Base-by-base conservation (phyloP, 257 asterid genomes). In the Nicotiana paniculata region DNA sequence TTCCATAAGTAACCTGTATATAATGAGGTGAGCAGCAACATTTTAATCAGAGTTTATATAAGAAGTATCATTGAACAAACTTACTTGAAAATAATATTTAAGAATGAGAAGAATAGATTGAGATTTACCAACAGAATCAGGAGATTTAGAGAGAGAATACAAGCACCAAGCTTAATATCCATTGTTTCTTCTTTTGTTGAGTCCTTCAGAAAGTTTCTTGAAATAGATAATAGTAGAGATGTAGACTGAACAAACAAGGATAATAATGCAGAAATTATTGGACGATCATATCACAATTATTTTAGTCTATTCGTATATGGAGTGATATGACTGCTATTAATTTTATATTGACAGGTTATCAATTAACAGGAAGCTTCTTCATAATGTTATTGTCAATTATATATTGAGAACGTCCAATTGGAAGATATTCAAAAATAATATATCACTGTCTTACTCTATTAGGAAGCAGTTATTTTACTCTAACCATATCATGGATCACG, bases 111-210 rank as follows among this genome's bases (percentile, higher is more conserved):
- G 12, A 30, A 77, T 17, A 12, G 46, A 17, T 57, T 35, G 26
- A 74, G 63, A 18, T 12, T 86, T 89, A 90, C 92, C 89, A 82
- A 89, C 58, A 86, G 79, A 84, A 87, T 74, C 66, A 91, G 88
- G 26, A 86, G 88, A 81, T 78, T 86, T 4, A 88, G 84, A 68
- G 86, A 79, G 84, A 86, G 67, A 70, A 75, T 17, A 15, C 78
- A 70, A 69, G 39, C 82, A 54, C 81, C 83, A 33, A 91, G 88
- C 84, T 78, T 89, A 43, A 63, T 65, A 59, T 75, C 90, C 91
- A 89, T 89, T 70, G 74, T 37, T 61, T 46, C 35, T 69, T 15
- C 61, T 43, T 43, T 43, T 54, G 59, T 5, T 35, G 21, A 39
- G 18, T 12, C 46, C 68, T n/a, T 55, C 3, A 28, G 4, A 21